These are phyloP conservation scores for Stentor roeselii DNA, from an alignment of 73 alveolate genomes.

Conservation along the genomic window DNA sequence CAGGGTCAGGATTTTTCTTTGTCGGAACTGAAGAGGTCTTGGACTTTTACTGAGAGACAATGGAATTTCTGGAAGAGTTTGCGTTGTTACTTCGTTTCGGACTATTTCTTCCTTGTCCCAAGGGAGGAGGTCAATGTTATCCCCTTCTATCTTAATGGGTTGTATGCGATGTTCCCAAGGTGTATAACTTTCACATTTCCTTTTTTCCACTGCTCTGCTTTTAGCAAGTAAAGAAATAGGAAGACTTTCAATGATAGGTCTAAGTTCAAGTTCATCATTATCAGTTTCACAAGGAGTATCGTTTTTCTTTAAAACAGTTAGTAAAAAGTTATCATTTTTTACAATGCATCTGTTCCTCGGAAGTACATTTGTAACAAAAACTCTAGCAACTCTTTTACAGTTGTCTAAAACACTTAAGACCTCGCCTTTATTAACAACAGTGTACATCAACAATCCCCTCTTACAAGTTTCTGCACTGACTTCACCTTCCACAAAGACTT, in stretches of 20 bases:
- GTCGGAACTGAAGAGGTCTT: neutral
- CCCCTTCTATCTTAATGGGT: neutral
- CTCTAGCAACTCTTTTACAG: neutral
- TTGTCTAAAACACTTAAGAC: no score
- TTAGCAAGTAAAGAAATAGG: neutral
- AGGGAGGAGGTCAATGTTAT: neutral
- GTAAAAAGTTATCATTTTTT: no score
- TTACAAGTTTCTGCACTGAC: neutral
- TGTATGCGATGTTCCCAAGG: neutral
- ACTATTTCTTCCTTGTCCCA: neutral
- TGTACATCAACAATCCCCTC: neutral
- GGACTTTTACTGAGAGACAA: neutral
- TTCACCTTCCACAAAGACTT: neutral
- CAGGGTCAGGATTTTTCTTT: neutral
- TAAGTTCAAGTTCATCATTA: neutral
- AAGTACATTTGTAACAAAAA: no score
- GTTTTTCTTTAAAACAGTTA: neutral
- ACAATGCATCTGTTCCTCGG: neutral
- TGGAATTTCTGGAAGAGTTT: neutral
- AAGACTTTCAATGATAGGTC: neutral
- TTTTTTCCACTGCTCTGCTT: neutral
- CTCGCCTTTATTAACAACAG: neutral
- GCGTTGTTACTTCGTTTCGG: neutral
- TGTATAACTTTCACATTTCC: neutral
- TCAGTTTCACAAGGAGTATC: neutral